Evolutionary conservation across 73 alveolate species (phyloP).

Genomic region (Effrenium voratum): DNA sequence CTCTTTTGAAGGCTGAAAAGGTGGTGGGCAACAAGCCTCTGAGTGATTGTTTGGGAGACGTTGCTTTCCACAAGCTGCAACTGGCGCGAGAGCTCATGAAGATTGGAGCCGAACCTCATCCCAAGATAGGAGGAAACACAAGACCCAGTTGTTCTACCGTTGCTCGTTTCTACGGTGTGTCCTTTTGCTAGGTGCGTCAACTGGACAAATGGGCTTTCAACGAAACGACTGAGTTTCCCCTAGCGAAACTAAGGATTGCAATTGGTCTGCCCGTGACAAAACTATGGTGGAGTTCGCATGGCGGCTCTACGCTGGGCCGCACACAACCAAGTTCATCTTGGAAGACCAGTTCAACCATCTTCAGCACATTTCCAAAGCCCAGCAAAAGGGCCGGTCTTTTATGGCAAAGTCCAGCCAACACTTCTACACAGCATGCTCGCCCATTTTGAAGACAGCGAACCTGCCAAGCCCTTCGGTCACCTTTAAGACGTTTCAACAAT

Average conservation of each 20-base stretch:
- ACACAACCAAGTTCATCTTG: not conserved
- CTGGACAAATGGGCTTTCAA: too few relatives aligned
- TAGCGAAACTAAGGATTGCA: not conserved
- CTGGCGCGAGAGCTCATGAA: not conserved
- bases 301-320: slow-evolving; percentile 17
- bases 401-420: not conserved
- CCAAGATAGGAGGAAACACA: too few relatives aligned
- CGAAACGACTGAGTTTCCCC: not conserved
- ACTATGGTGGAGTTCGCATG: not conserved
- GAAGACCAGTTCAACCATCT: slow-evolving; percentile 22
- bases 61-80: not conserved
- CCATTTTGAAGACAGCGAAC: not conserved
- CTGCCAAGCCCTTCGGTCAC: not conserved
- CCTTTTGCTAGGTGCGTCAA: not conserved
- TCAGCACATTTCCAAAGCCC: not conserved
- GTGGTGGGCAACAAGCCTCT: not conserved
- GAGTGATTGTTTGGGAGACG: not conserved
- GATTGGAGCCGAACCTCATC: too few relatives aligned
- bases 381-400: not conserved
- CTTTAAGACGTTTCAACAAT: not conserved
- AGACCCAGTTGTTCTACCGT: too few relatives aligned
- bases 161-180: too few relatives aligned
- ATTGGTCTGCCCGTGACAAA: not conserved
- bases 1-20: not conserved
- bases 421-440: not conserved